Evolutionary conservation across 768 basidiomycete genomes (phyloP).

Genomic region (Pisolithus orientalis): DNA sequence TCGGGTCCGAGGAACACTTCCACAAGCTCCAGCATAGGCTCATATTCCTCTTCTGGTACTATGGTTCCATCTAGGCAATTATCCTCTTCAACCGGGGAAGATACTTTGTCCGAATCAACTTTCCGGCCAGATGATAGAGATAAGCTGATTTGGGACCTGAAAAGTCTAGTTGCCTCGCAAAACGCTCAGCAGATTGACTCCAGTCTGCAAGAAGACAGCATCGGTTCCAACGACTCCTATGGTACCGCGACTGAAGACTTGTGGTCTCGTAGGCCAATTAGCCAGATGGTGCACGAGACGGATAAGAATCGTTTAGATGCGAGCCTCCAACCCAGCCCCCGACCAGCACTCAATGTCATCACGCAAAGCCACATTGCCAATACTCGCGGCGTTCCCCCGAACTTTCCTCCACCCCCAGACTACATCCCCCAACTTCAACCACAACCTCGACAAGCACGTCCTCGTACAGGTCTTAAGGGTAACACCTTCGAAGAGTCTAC

Average conservation of each 20-base stretch:
- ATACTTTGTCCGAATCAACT: slow-evolving; percentile 28
- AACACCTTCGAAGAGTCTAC: slow-evolving; percentile 68
- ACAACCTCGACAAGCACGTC: slow-evolving; percentile 17
- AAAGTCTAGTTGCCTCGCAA: slow-evolving; percentile 12
- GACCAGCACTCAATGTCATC: slow-evolving; percentile 26
- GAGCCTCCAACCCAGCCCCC: slow-evolving; percentile 17
- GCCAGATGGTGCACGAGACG: slow-evolving; percentile 18
- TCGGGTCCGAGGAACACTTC: slow-evolving; percentile 37
- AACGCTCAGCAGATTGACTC: slow-evolving; percentile 11
- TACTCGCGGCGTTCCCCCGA: slow-evolving; percentile 11
- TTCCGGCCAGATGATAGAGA: slow-evolving; percentile 27
- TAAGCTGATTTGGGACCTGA: slow-evolving; percentile 25
- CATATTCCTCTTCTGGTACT: slow-evolving; percentile 24
- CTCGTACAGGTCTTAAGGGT: slow-evolving; percentile 25
- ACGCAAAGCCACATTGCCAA: slow-evolving; percentile 16
- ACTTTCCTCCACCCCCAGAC: slow-evolving; percentile 15
- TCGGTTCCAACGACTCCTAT: slow-evolving; percentile 22
- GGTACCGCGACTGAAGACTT: slow-evolving; percentile 23
- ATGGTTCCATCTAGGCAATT: slow-evolving; percentile 18
- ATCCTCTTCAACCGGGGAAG: slow-evolving; percentile 26
- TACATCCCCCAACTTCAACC: slow-evolving; percentile 10
- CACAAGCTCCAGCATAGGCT: slow-evolving; percentile 22
- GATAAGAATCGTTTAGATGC: slow-evolving; percentile 10
- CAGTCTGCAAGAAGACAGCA: slow-evolving; percentile 14
- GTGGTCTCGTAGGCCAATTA: slow-evolving; percentile 28